A percentile compares a stretch with the other conserved stretches of the same genome.
Conservation (phyloP, 176 grass and related monocot genomes). For the Pontederia crassipes region DNA sequence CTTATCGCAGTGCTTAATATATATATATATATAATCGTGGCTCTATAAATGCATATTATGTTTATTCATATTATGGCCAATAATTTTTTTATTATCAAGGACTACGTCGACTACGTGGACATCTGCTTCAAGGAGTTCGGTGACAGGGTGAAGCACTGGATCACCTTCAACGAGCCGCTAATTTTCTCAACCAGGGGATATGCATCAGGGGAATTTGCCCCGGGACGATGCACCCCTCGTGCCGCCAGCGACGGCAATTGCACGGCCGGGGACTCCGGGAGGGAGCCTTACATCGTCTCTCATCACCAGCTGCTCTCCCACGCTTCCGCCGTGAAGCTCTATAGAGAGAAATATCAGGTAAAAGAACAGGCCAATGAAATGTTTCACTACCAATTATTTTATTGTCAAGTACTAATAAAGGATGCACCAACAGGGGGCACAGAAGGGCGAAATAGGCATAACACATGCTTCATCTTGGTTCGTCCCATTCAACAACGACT, state of each 20-base stretch:
- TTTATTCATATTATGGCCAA: not conserved
- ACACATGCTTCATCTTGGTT: conserved; percentile 43
- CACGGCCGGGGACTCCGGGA: conserved; percentile 29
- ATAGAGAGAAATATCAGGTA: conserved; percentile 42
- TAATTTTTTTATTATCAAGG: conserved; percentile 14
- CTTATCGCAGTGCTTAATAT: not conserved
- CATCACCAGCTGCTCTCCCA: conserved; percentile 55
- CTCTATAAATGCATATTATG: not conserved
- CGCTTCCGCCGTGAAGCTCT: conserved; percentile 29
- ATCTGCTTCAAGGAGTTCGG: conserved; percentile 66
- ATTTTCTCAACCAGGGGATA: conserved; percentile 32
- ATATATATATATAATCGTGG: not conserved
- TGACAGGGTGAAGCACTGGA: conserved; percentile 74
- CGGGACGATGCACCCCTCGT: conserved; percentile 32
- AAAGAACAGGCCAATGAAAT: not conserved
- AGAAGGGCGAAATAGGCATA: conserved; percentile 59
- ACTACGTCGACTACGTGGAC: conserved; percentile 40
- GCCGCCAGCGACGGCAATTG: conserved; percentile 19
- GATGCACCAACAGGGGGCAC: conserved; percentile 12
- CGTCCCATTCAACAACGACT: conserved; percentile 28
- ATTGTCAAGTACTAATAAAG: no score
- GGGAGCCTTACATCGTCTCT: conserved; percentile 49
- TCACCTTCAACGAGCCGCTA: conserved; percentile 48
- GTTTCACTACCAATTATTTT: no score
- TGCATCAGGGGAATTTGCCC: conserved; percentile 21